These are phyloP conservation scores for Aspergillus sp. DNA, from an alignment of 2,329 filamentous ascomycete species.

Conservation along the genomic window DNA sequence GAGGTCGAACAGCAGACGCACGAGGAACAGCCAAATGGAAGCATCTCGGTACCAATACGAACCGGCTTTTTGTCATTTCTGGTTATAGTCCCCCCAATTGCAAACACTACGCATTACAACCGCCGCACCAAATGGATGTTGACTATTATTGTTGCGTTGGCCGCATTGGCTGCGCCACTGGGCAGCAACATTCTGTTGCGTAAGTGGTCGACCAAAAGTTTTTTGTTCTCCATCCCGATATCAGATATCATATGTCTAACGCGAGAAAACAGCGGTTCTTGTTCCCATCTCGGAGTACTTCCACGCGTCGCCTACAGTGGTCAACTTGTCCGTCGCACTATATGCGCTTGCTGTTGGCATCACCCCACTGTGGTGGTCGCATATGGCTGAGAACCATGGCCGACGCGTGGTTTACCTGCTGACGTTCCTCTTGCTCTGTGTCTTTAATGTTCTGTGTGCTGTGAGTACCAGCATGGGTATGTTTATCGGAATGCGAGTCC, in stretches of 20 bases:
- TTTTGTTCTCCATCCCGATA: background rate
- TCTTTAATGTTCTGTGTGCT: conserved; percentile 31
- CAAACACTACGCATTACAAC: background rate
- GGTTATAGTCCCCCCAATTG: background rate
- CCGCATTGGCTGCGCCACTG: conserved; percentile 63
- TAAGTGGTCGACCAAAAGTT: conserved; percentile 32
- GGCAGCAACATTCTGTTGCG: conserved; percentile 70
- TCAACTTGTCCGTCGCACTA: conserved; percentile 32
- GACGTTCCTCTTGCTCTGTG: conserved; percentile 28
- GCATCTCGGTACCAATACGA: background rate
- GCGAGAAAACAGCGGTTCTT: conserved; percentile 19
- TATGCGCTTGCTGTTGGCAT: conserved; percentile 33
- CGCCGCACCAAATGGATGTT: conserved; percentile 61
- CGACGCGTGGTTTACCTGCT: conserved; percentile 31
- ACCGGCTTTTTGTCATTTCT: background rate
- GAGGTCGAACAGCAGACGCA: background rate
- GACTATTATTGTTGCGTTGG: conserved; percentile 61
- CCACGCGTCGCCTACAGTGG: conserved; percentile 23
- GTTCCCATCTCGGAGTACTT: conserved; percentile 25
- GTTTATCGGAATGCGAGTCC: conserved; percentile 33
- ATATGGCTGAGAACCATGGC: conserved; percentile 31
- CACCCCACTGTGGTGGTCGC: conserved; percentile 35
- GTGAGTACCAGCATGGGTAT: conserved; percentile 29
- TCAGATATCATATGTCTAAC: background rate
- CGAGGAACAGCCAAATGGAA: background rate